Evolutionary conservation across 345 rosid genomes (phyloP).

Genomic region (Boechera stricta): DNA sequence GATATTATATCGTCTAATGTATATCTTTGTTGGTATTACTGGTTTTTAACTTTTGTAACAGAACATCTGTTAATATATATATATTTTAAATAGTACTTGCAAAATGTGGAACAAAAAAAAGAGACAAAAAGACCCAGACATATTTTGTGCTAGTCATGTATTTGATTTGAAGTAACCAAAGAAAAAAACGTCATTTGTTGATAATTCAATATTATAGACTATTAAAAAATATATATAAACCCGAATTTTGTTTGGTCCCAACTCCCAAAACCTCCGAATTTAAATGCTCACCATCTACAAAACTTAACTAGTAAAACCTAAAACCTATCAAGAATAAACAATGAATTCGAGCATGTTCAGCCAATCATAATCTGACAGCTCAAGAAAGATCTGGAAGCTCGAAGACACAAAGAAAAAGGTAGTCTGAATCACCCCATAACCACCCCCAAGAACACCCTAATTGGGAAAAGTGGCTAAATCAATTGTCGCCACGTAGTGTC

Average conservation of each 20-base stretch:
- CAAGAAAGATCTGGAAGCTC: slow-evolving; percentile 10
- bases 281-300: background rate
- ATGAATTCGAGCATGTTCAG: slow-evolving; percentile 20
- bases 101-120: background rate
- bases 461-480: slow-evolving; percentile 27
- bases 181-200: background rate
- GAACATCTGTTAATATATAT: background rate
- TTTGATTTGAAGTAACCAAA: background rate
- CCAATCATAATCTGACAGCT: slow-evolving; percentile 4
- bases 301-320: background rate
- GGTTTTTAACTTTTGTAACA: background rate
- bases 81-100: background rate
- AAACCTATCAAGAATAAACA: slow-evolving; percentile 8
- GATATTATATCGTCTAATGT: background rate
- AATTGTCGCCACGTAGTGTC: slow-evolving; percentile 18
- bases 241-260: background rate
- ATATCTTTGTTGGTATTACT: background rate
- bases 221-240: background rate
- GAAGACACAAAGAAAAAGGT: slow-evolving; percentile 2
- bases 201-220: background rate
- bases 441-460: slow-evolving; percentile 34
- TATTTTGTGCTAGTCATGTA: no score
- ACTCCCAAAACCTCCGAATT: background rate
- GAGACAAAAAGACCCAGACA: no score
- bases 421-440: slow-evolving; percentile 1